Base-by-base conservation (phyloP, 768 basidiomycete genomes). In the Trametes villosa region DNA sequence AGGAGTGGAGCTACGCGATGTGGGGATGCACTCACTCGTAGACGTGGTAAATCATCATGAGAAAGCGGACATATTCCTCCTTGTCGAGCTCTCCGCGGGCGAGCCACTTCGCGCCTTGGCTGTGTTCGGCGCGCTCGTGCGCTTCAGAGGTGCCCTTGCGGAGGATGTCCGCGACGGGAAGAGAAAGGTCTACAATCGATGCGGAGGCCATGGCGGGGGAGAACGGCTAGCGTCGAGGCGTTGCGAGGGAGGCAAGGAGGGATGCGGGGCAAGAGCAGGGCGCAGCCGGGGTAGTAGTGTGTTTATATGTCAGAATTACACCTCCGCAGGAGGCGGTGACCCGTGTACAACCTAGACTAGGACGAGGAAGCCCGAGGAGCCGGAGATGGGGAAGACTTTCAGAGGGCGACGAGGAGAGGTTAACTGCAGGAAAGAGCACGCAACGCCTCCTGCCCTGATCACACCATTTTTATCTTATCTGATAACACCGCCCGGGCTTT, bases 1-100 rank as follows among this genome's bases (percentile, higher is more conserved):
- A 22, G 31, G 18, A 31, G 53, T 20, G 34, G n/a, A 41, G 44
- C 24, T 26, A 42, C 7, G 40, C 17, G 24, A 17, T 40, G 60
- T 34, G 31, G 38, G 15, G 18, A 8, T 31, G 45, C 30, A 68
- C 86, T 73, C 66, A 92, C 90, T 84, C 77, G 75, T 93, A 94
- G 27, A 94, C 75, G 66, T 90, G 82, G 85, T 88, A 92, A 24
- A 93, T 82, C 78, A 89, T 85, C 78, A 91, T 86, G 44, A 91
- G 78, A 73, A 85, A 89, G 48, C 82, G 79, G 17, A 86, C 74
- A 71, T 92, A 92, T 69, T 90, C 88, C 42, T 83, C 79, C 70
- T 81, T 80, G 53, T 78, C 76, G 34, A 91, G 78, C 58, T 81
- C 77, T 11, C 89, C 89, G 53, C 80, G 80, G 22, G 83, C 77